A percentile compares a stretch with the other conserved stretches of the same genome.
These are phyloP conservation scores for Aegilops bicornis DNA, from an alignment of 176 grass and related monocot species.

Conservation along the genomic window DNA sequence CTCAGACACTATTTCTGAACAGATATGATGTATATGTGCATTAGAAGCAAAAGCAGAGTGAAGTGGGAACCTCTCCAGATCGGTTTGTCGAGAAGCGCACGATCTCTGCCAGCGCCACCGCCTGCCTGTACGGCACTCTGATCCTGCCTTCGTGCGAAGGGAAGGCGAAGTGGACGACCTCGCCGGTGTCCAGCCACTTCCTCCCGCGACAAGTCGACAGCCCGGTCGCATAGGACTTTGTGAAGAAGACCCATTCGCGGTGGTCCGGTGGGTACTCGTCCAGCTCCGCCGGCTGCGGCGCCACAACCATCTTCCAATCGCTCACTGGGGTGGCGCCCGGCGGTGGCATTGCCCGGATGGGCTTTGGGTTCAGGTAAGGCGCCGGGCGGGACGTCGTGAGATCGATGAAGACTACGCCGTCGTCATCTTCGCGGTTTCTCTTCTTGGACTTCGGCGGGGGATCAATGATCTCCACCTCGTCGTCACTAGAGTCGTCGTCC, in stretches of 20 bases:
- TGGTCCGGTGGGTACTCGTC: constrained; percentile 60
- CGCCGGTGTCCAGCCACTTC: constrained; percentile 54
- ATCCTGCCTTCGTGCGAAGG: constrained; percentile 42
- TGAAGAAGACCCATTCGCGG: constrained; percentile 66
- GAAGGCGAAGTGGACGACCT: constrained; percentile 83
- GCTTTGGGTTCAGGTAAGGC: constrained; percentile 67
- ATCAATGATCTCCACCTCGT: constrained; percentile 34
- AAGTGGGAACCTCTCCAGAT: constrained; percentile 58
- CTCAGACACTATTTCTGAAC: background rate
- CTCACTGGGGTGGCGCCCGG: constrained; percentile 9
- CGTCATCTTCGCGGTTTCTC: constrained; percentile 4
- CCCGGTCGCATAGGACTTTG: constrained; percentile 56
- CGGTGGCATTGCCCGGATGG: constrained; percentile 20
- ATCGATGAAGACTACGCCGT: constrained; percentile 17
- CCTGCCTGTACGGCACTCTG: constrained; percentile 48
- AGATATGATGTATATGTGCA: background rate
- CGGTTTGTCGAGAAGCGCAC: constrained; percentile 89
- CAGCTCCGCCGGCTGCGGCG: constrained; percentile 55
- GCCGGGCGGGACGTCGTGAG: constrained; percentile 43
- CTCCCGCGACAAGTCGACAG: constrained; percentile 71
- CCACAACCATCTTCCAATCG: constrained; percentile 40
- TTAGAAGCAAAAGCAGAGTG: background rate
- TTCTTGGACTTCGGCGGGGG: constrained; percentile 29
- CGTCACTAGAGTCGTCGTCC: background rate
- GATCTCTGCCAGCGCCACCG: constrained; percentile 51